These are phyloP conservation scores for Neonectria coccinea DNA, from an alignment of 2,329 filamentous ascomycete genomes.

Conservation along the genomic window DNA sequence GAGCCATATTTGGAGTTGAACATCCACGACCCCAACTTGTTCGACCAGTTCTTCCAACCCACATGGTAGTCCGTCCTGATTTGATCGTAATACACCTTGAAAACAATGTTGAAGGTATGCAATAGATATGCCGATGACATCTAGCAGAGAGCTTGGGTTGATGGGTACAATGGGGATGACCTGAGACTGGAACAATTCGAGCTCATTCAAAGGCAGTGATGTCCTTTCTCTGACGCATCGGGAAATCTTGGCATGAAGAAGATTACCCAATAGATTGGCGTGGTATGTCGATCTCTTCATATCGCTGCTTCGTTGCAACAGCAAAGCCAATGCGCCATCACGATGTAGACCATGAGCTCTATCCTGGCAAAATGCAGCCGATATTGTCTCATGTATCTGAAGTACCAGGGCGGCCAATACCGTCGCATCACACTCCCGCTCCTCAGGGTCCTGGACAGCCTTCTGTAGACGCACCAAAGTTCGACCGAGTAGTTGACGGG, in stretches of 20 bases:
- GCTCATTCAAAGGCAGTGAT: background rate
- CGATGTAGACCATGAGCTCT: slow-evolving; percentile 25
- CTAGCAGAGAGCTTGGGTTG: slow-evolving; percentile 31
- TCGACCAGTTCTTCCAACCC: too few species aligned
- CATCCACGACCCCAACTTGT: slow-evolving; percentile 3
- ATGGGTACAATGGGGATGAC: slow-evolving; percentile 16
- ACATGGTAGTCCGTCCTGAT: too few species aligned
- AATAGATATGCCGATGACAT: slow-evolving; percentile 25
- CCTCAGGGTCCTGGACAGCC: background rate
- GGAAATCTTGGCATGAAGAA: slow-evolving; percentile 30
- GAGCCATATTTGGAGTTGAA: slow-evolving; percentile 15
- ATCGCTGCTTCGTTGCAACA: slow-evolving; percentile 3
- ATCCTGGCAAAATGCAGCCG: slow-evolving; percentile 11
- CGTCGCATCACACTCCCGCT: slow-evolving; percentile 12
- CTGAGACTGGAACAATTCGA: slow-evolving; percentile 9
- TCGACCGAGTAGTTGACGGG: background rate
- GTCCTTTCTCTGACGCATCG: slow-evolving; percentile 4
- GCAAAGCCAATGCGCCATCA: slow-evolving; percentile 24
- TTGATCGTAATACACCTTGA: too few species aligned
- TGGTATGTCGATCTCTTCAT: background rate
- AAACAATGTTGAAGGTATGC: background rate
- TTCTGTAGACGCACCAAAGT: slow-evolving; percentile 18
- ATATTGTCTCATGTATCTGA: slow-evolving; percentile 29
- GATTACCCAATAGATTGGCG: slow-evolving; percentile 23
- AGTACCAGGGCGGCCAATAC: slow-evolving; percentile 30